Percentiles rank a stretch among this genome's conserved stretches.
Conservation (phyloP, 352 stramenopile genomes). For the Blastocystis sp. region DNA sequence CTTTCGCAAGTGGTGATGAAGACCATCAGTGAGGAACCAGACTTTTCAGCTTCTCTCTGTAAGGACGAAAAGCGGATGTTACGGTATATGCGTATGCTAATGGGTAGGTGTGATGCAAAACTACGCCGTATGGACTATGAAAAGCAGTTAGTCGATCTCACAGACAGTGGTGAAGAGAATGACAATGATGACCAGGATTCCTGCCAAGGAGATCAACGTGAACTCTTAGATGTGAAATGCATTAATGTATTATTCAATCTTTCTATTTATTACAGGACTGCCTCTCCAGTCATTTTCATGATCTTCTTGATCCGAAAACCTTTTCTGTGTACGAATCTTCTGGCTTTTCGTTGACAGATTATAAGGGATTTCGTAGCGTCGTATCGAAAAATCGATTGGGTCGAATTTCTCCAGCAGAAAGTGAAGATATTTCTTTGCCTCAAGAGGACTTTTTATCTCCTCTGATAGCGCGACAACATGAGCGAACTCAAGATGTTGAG, state of each 20-base stretch:
- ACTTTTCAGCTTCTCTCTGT: not conserved
- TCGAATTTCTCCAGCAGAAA: not conserved
- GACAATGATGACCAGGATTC: not conserved
- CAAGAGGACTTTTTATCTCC: not conserved
- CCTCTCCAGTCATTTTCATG: slow-evolving; percentile 41
- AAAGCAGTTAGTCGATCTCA: not conserved
- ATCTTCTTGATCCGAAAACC: not conserved
- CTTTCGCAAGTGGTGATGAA: not conserved
- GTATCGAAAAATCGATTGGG: not conserved
- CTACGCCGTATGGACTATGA: slow-evolving; percentile 33
- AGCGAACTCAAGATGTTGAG: not conserved
- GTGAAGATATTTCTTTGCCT: not conserved
- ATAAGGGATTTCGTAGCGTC: not conserved
- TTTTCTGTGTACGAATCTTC: not conserved
- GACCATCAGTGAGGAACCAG: not conserved
- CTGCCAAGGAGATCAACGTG: not conserved
- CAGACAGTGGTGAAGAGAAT: not conserved
- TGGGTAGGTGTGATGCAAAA: not conserved
- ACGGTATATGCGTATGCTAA: not conserved
- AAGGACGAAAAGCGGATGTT: slow-evolving; percentile 22
- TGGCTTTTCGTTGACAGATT: not conserved
- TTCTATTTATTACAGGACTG: not conserved
- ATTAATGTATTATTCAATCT: not conserved
- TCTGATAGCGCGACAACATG: not conserved
- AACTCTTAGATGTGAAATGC: slow-evolving; percentile 28